Evolutionary conservation across 2,329 filamentous ascomycete genomes (phyloP).

Genomic region (Didymella arachidicola): DNA sequence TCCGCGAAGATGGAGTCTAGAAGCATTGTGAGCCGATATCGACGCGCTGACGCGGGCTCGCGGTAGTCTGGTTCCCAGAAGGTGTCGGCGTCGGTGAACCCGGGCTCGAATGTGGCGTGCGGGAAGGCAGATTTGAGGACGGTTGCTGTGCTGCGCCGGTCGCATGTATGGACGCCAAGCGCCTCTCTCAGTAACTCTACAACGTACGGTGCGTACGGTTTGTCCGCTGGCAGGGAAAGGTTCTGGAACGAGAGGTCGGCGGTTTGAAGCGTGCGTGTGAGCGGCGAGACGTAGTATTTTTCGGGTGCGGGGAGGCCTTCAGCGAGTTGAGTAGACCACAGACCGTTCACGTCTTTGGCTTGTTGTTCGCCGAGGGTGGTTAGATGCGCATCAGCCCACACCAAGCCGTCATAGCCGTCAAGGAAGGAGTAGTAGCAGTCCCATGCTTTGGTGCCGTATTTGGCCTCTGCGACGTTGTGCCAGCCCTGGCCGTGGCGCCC

Average conservation of each 20-base stretch:
- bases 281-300: slow-evolving; percentile 69
- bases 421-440: slow-evolving; percentile 72
- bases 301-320: slow-evolving; percentile 66
- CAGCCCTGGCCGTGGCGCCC: slow-evolving; percentile 74
- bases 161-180: slow-evolving; percentile 73
- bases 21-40: slow-evolving; percentile 44
- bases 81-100: slow-evolving; percentile 65
- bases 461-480: slow-evolving; percentile 71
- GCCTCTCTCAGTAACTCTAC: slow-evolving; percentile 73
- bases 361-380: slow-evolving; percentile 66
- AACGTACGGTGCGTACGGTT: slow-evolving; percentile 64
- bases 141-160: slow-evolving; percentile 65
- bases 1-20: slow-evolving; percentile 62
- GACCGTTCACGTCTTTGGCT: slow-evolving; percentile 64
- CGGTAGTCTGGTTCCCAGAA: slow-evolving; percentile 58
- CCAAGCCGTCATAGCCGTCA: slow-evolving; percentile 67
- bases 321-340: slow-evolving; percentile 64
- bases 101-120: slow-evolving; percentile 63
- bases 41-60: slow-evolving; percentile 37
- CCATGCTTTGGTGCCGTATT: slow-evolving; percentile 73
- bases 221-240: slow-evolving; percentile 52
- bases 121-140: slow-evolving; percentile 63
- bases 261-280: slow-evolving; percentile 70
- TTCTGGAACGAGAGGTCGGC: slow-evolving; percentile 65
- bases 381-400: slow-evolving; percentile 70